phyloP scores from a whole-genome alignment of 1,139 yeast species.

The Blastobotrys persicus region DNA sequence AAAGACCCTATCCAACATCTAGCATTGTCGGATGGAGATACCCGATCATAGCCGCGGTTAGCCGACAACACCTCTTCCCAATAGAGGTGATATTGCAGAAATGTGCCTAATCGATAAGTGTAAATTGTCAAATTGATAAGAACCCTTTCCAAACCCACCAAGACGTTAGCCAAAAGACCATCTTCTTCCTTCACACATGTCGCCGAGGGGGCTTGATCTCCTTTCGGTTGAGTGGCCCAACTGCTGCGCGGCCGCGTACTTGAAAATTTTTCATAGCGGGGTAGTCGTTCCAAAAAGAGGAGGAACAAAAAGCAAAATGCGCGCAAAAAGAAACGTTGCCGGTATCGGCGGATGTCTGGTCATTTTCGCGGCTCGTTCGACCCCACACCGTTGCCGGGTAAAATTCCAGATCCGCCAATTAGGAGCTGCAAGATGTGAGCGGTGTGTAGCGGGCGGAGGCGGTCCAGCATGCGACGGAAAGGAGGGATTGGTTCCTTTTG shows the following conservation, averaged over 20 bases:
- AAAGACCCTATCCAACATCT: too few species aligned
- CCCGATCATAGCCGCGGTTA: constrained; percentile 1
- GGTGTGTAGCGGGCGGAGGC: too few species aligned
- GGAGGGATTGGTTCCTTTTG: too few species aligned
- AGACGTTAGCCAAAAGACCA: too few species aligned
- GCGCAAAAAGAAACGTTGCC: neutral
- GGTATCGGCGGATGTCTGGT: neutral
- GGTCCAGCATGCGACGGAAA: too few species aligned
- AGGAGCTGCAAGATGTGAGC: too few species aligned
- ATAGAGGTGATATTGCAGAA: neutral
- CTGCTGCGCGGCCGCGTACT: neutral
- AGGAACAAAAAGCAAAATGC: neutral
- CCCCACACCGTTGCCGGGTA: neutral
- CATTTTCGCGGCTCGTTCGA: neutral
- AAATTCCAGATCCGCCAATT: too few species aligned
- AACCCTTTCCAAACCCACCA: too few species aligned
- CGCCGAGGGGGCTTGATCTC: too few species aligned
- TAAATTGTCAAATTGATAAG: constrained; percentile 5
- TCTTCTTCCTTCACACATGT: too few species aligned
- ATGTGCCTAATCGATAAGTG: constrained; percentile 2
- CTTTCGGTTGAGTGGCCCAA: neutral
- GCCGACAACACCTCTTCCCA: neutral
- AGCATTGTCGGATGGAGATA: neutral
- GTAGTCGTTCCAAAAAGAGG: neutral
- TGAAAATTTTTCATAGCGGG: neutral